Percentiles rank a stretch among this genome's conserved stretches.
Conservation (phyloP, 2,329 filamentous ascomycete genomes). For the Cercospora sp. region DNA sequence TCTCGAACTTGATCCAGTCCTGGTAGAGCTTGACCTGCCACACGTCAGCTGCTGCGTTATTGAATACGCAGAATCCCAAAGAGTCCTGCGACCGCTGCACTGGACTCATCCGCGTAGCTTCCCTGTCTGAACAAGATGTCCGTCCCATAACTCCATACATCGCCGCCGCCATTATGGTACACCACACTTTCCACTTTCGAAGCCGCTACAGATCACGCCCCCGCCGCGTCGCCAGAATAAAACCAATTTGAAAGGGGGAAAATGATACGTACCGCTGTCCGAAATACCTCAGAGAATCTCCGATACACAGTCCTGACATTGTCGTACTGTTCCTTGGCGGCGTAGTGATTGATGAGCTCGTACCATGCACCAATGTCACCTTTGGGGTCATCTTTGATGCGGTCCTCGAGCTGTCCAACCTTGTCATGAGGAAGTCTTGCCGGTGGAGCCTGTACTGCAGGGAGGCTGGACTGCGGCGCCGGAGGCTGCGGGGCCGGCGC, state of each 20-base stretch:
- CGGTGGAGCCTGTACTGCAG: slow-evolving; percentile 14
- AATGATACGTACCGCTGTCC: slow-evolving; percentile 73
- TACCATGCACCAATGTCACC: slow-evolving; percentile 93
- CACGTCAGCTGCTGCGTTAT: background rate
- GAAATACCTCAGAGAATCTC: slow-evolving; percentile 84
- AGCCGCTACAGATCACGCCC: background rate
- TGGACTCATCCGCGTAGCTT: no score
- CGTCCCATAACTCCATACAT: background rate
- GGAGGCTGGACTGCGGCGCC: slow-evolving; percentile 16
- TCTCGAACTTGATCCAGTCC: slow-evolving; percentile 82
- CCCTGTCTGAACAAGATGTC: background rate
- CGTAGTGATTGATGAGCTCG: slow-evolving; percentile 80
- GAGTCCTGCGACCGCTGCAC: background rate
- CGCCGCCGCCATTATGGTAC: background rate
- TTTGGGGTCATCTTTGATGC: slow-evolving; percentile 87
- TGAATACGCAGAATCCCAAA: background rate
- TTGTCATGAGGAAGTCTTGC: slow-evolving; percentile 67
- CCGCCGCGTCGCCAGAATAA: background rate
- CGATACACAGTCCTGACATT: slow-evolving; percentile 79
- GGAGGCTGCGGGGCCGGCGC: slow-evolving; percentile 23
- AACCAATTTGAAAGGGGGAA: background rate
- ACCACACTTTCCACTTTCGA: background rate
- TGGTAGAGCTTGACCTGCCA: slow-evolving; percentile 7
- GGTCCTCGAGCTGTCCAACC: slow-evolving; percentile 80
- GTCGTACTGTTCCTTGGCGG: slow-evolving; percentile 76